A percentile compares a stretch with the other conserved stretches of the same genome.
Evolutionary conservation across 1,139 yeast species (phyloP).

Genomic region (Lodderomyces parapsilosis): DNA sequence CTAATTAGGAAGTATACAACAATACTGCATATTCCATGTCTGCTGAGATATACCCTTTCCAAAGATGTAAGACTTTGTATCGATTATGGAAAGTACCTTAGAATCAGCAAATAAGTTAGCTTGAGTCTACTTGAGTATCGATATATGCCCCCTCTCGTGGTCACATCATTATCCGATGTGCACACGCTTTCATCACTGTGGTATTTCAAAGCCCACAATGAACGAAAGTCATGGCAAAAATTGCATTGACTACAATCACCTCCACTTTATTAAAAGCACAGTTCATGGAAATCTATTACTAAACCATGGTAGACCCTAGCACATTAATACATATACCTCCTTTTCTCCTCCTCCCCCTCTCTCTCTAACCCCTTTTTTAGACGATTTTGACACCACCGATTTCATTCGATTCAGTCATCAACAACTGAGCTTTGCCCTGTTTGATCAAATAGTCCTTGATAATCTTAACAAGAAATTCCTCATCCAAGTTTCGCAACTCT

Average conservation of each 20-base stretch:
- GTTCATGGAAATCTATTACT: background rate
- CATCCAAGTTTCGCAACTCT: conserved; percentile 65
- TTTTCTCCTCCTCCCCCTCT: background rate
- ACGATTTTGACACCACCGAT: conserved; percentile 72
- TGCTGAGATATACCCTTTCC: conserved; percentile 29
- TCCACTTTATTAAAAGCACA: no score
- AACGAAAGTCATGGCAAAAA: background rate
- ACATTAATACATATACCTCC: background rate
- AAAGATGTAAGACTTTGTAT: background rate
- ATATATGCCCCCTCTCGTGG: conserved; percentile 3
- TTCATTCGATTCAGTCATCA: conserved; percentile 54
- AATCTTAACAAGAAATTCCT: conserved; percentile 52
- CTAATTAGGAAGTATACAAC: conserved; percentile 20
- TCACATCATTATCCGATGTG: background rate
- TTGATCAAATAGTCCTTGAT: conserved; percentile 57
- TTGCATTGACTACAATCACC: background rate
- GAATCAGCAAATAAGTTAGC: no score
- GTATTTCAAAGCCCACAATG: background rate
- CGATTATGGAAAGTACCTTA: conserved; percentile 5
- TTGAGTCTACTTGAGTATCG: no score
- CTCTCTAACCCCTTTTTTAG: conserved; percentile 16
- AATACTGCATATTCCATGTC: conserved; percentile 6
- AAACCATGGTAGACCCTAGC: background rate
- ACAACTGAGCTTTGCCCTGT: conserved; percentile 64
- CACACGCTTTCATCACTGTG: background rate